Conservation (phyloP, 257 asterid genomes). For the Ilex aquifolium region DNA sequence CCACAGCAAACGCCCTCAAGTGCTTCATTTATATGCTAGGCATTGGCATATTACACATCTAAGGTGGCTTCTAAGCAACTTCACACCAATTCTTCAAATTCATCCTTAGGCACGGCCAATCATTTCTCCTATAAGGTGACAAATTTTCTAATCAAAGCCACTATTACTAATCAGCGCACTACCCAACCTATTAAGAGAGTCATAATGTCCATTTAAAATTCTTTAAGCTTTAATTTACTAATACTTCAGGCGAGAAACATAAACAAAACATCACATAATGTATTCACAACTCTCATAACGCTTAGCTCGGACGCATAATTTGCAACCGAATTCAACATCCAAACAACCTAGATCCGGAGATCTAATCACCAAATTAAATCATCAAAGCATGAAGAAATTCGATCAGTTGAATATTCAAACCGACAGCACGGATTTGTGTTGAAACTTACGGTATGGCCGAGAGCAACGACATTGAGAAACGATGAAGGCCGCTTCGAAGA, state of each 20-base stretch:
- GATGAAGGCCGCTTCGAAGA: conserved; percentile 18
- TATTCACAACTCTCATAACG: too few relatives aligned
- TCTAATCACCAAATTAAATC: not conserved
- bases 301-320: not conserved
- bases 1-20: too few relatives aligned
- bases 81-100: too few relatives aligned
- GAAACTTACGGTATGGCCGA: conserved; percentile 15
- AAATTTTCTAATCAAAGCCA: not conserved
- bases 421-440: not conserved
- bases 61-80: too few relatives aligned
- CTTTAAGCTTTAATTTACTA: not conserved
- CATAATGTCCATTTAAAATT: not conserved
- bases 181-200: not conserved
- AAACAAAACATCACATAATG: too few relatives aligned
- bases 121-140: not conserved
- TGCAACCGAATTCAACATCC: not conserved
- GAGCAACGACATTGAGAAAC: conserved; percentile 21
- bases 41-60: too few relatives aligned
- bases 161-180: not conserved
- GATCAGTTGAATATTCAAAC: not conserved
- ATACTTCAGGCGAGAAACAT: too few relatives aligned
- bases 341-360: not conserved
- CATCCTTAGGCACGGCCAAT: not conserved
- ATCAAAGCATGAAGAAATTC: not conserved
- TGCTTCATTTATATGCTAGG: too few relatives aligned